A percentile compares a stretch with the other conserved stretches of the same genome.
Evolutionary conservation across 305 asterid species (phyloP).

Genomic region (Rubia peregrina): DNA sequence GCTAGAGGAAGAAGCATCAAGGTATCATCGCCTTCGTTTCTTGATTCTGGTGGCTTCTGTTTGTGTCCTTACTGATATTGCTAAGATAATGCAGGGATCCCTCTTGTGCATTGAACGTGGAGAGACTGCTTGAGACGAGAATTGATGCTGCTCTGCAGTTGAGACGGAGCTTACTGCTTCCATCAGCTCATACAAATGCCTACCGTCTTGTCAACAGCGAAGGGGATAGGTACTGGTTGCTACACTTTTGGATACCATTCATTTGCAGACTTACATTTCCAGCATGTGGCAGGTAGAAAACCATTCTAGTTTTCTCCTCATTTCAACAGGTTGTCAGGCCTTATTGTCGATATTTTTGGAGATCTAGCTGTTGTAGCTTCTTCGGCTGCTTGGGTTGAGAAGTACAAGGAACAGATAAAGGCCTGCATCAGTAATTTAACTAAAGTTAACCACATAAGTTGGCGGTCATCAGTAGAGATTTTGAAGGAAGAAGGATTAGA

Average conservation of each 20-base stretch:
- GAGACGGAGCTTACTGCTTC: slow-evolving; percentile 38
- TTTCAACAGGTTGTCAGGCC: slow-evolving; percentile 80
- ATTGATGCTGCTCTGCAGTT: slow-evolving; percentile 36
- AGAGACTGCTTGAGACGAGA: slow-evolving; percentile 40
- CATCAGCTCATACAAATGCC: slow-evolving; percentile 39
- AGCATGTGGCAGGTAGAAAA: not conserved
- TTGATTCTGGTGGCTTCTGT: not conserved
- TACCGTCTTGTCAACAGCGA: slow-evolving; percentile 66
- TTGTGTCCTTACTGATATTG: not conserved
- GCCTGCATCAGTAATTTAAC: slow-evolving; percentile 39
- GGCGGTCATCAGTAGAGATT: slow-evolving; percentile 85
- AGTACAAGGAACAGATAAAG: slow-evolving; percentile 65
- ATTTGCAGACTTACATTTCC: not conserved
- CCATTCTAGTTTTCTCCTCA: not conserved
- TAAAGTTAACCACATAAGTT: slow-evolving; percentile 53
- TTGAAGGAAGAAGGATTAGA: slow-evolving; percentile 93
- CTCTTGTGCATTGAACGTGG: slow-evolving; percentile 36
- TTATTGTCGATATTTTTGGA: slow-evolving; percentile 82
- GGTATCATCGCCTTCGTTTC: slow-evolving; percentile 24
- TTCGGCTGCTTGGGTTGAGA: slow-evolving; percentile 98
- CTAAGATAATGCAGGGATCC: slow-evolving; percentile 51
- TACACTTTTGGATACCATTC: not conserved
- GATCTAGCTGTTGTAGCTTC: slow-evolving; percentile 93
- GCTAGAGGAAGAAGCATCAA: slow-evolving; percentile 63
- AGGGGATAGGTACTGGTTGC: slow-evolving; percentile 67